Percentiles rank a stretch among this genome's conserved stretches.
These are phyloP conservation scores for Cytospora piceae DNA, from an alignment of 2,329 filamentous ascomycete species.

Conservation along the genomic window DNA sequence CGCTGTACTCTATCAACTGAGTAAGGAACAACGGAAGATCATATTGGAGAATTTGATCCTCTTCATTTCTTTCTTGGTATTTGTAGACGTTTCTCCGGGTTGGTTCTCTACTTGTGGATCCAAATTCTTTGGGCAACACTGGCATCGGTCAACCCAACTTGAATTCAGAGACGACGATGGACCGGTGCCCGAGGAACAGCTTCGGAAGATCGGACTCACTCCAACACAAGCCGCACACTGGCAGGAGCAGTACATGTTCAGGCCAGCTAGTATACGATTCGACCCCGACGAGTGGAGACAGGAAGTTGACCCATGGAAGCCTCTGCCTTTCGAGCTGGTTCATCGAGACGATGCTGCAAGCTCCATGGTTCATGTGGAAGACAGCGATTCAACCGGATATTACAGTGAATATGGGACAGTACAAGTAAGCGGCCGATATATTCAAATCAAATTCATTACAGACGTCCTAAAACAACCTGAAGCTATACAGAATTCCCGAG, in stretches of 20 bases:
- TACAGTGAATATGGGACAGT: slow-evolving; percentile 17
- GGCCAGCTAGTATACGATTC: slow-evolving; percentile 22
- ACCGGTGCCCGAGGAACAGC: background rate
- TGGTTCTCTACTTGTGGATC: slow-evolving; percentile 7
- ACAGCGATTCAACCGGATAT: slow-evolving; percentile 4
- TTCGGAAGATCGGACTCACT: slow-evolving; percentile 5
- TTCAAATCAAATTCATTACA: background rate
- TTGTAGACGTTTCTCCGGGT: slow-evolving; percentile 2
- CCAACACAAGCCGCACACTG: slow-evolving; percentile 11
- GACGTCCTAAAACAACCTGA: background rate
- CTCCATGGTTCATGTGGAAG: background rate
- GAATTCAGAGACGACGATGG: slow-evolving; percentile 20
- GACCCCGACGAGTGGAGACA: slow-evolving; percentile 22
- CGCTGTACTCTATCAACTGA: slow-evolving; percentile 13
- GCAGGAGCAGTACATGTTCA: slow-evolving; percentile 23
- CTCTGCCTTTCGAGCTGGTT: slow-evolving; percentile 19
- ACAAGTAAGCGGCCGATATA: background rate
- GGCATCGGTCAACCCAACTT: background rate
- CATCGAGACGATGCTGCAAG: background rate
- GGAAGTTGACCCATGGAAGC: slow-evolving; percentile 4
- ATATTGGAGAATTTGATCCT: slow-evolving; percentile 6
- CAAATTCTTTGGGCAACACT: background rate
- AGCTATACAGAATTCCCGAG: slow-evolving; percentile 18
- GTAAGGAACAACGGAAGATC: slow-evolving; percentile 1
- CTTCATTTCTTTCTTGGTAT: slow-evolving; percentile 25